Base-by-base conservation (phyloP, 805 yeast species). In the Sugiyamaella smithiae region DNA sequence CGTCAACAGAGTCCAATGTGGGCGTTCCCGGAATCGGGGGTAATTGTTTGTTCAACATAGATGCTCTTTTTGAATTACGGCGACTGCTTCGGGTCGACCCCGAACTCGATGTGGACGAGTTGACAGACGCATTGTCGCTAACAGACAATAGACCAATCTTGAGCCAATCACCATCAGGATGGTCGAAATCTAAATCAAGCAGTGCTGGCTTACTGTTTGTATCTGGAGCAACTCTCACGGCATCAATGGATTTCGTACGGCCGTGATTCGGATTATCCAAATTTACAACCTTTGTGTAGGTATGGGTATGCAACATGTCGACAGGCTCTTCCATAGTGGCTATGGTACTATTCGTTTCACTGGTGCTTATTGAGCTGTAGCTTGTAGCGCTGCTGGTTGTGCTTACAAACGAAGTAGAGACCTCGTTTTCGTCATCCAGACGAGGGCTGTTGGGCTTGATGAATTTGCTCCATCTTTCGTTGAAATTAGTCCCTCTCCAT, bases 401-500 rank as follows among this genome's bases (percentile, higher is more conserved):
- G 16, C 38, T 16, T 11, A 20, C 22, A 19, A 35, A 35, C 3
- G 38, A 5, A 4, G 38, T 19, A 3, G 8, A n/a, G 5, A 16
- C 33, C 6, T 35, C 38, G 22, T 35, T 35, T 19, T 35, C 38
- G 9, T 35, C 38, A 4, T 35, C 38, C 5, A 35, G 22, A 5
- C 20, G 19, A 16, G 38, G 38, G 22, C 38, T 35, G 38, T 14
- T 35, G 3, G 32, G 43, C 11, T 25, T 25, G 33, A 17, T 25
- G 38, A 23, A 23, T 19, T 29, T 24, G 24, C 41, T 28, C 53
- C 57, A 51, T 22, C 55, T 36, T 29, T 43, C 54, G n/a, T 51
- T 45, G 29, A 52, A 37, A 26, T 37, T 35, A 40, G 43, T 32
- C n/a, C 57, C 48, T 7, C 45, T 33, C 57, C 57, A 53, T 2